Base-by-base conservation (phyloP, 495 filamentous ascomycete species). In the Cryomyces minteri region DNA sequence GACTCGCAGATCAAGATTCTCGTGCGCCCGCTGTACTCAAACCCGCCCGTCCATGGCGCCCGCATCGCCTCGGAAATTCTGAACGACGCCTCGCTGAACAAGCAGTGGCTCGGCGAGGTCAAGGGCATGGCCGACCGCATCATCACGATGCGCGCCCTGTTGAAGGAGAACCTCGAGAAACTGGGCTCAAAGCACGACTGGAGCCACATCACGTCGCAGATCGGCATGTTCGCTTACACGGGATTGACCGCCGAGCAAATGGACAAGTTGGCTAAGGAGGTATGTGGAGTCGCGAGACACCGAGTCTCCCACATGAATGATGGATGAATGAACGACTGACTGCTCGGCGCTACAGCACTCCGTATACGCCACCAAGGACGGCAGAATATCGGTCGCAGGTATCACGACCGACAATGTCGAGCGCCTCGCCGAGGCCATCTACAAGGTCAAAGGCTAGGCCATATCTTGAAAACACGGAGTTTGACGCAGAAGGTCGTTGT, bases 161-260 rank as follows among this genome's bases (percentile, higher is more conserved):
- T 98, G 53, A 88, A 90, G 71, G 73, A 81, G 57, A 90, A 94
- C 68, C 77, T 98, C 38, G 84, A 94, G 76, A 79, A 82, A 62
- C 76, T 92, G 47, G 90, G 88, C 54, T 87, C 80, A 69, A 84
- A 85, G 72, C 87, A 90, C 65, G 83, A 94, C 67, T 98, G 90
- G 90, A 81, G 78, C 64, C 90, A 98, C 70, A 98, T 98, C 67
- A 98, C 90, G 45, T 85, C 72, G 62, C 88, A 82, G 69, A 98
- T 98, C 53, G 90, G 90, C 67, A 98, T 98, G 90, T 98, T 98
- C 58, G 88, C 88, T 54, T 98, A 90, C 71, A 98, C 90, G 32
- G 90, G 90, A 41, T 67, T 98, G 59, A 88, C 74, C 54, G 77
- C 88, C 50, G 80, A 90, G 67, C 80, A 94, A 25, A 94, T 96